These are phyloP conservation scores for Solanum ahanhuiri DNA, from an alignment of 257 asterid species.

Conservation along the genomic window DNA sequence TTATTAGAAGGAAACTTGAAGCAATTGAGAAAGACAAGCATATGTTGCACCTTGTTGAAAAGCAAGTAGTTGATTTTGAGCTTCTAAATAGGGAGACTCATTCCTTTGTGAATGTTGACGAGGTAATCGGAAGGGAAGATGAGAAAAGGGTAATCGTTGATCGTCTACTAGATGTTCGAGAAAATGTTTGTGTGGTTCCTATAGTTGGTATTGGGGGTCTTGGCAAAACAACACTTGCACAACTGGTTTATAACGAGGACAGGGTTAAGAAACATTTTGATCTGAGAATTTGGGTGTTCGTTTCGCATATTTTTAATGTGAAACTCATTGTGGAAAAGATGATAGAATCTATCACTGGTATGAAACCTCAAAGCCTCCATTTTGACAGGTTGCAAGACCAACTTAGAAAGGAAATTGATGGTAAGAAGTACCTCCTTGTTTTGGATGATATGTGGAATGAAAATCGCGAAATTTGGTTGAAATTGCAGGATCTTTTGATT, in stretches of 20 bases:
- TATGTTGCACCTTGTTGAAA: background rate
- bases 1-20: background rate
- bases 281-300: constrained; percentile 5
- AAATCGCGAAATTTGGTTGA: constrained; percentile 7
- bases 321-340: background rate
- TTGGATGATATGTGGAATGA: constrained; percentile 18
- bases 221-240: constrained; percentile 13
- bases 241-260: constrained; percentile 7
- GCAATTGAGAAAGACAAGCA: background rate
- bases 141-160: background rate
- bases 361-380: background rate
- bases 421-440: background rate
- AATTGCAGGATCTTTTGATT: constrained; percentile 1
- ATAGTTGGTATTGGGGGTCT: constrained; percentile 17
- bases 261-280: constrained; percentile 1
- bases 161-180: background rate
- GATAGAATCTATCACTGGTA: background rate
- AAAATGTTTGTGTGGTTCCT: constrained; percentile 1
- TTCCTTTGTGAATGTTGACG: constrained; percentile 7
- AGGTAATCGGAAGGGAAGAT: constrained; percentile 12
- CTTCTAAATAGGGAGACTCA: background rate
- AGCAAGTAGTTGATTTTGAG: background rate
- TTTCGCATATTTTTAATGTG: constrained; percentile 2
- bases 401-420: background rate
- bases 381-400: background rate